Percentiles rank a stretch among this genome's conserved stretches.
Evolutionary conservation across 148 eudicot species (phyloP).

Genomic region (Amaranthus palmeri): DNA sequence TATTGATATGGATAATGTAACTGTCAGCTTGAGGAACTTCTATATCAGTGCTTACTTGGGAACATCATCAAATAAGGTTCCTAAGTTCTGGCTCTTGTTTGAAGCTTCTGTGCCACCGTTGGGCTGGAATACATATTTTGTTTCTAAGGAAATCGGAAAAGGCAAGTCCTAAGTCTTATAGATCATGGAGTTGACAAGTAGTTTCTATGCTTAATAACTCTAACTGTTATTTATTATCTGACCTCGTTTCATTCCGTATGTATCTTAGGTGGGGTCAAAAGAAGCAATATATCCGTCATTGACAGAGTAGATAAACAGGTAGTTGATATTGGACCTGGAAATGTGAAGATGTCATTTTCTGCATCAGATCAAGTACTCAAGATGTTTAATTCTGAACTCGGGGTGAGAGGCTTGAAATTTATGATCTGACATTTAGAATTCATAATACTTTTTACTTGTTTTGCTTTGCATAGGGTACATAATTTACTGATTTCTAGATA

Average conservation of each 20-base stretch:
- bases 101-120: constrained; percentile 67
- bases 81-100: constrained; percentile 79
- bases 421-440: background rate
- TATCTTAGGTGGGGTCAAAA: constrained; percentile 36
- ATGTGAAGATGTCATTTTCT: constrained; percentile 71
- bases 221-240: background rate
- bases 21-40: constrained; percentile 56
- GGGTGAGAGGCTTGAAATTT: constrained; percentile 36
- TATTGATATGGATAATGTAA: constrained; percentile 57
- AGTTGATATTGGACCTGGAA: constrained; percentile 72
- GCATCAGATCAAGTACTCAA: constrained; percentile 57
- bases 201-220: no score
- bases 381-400: constrained; percentile 49
- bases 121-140: constrained; percentile 83
- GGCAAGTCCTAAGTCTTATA: constrained; percentile 28
- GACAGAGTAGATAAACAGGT: constrained; percentile 34
- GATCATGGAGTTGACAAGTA: no score
- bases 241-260: background rate
- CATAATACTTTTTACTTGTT: background rate
- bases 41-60: constrained; percentile 70
- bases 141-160: constrained; percentile 38
- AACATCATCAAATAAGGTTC: constrained; percentile 36
- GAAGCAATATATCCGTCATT: constrained; percentile 19
- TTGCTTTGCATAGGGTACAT: background rate
- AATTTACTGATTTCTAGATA: no score